phyloP scores from a whole-genome alignment of 768 basidiomycete species.

The Leccinellum luteum region DNA sequence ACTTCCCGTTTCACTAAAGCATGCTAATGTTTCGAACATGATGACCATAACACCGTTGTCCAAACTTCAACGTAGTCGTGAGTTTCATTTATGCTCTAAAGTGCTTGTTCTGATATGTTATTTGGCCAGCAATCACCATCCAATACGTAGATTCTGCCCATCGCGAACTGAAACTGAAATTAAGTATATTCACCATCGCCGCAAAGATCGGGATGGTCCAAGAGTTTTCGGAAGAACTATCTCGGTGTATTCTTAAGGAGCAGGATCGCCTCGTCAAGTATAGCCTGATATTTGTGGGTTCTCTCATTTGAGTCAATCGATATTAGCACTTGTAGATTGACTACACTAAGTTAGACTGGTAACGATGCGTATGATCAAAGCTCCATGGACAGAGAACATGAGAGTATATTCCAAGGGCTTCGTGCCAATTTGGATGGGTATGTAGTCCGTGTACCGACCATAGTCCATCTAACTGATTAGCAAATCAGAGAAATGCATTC shows the following conservation, averaged over 20 bases:
- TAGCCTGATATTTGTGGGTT: conserved; percentile 7
- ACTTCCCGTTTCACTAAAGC: conserved; percentile 48
- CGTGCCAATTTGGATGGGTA: conserved; percentile 11
- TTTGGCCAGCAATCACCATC: too few species aligned
- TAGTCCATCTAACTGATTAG: too few species aligned
- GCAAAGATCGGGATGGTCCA: background rate
- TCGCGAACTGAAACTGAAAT: conserved; percentile 10
- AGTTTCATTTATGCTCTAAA: too few species aligned
- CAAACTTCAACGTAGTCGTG: conserved; percentile 49
- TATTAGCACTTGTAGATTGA: background rate
- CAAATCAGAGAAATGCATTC: conserved; percentile 36
- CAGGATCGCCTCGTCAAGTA: too few species aligned
- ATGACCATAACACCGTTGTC: conserved; percentile 53
- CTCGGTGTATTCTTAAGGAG: conserved; percentile 2
- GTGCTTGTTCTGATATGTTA: too few species aligned
- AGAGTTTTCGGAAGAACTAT: background rate
- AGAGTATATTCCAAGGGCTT: conserved; percentile 3
- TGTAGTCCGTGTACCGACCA: background rate
- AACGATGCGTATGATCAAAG: conserved; percentile 5
- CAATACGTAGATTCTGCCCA: too few species aligned
- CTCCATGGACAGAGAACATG: background rate
- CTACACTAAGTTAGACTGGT: background rate
- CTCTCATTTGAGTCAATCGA: background rate
- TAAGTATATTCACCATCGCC: conserved; percentile 28
- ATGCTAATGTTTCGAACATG: too few species aligned